Percentiles rank a stretch among this genome's conserved stretches.
Evolutionary conservation across 2,329 filamentous ascomycete species (phyloP).

Genomic region (Canariomyces notabilis): DNA sequence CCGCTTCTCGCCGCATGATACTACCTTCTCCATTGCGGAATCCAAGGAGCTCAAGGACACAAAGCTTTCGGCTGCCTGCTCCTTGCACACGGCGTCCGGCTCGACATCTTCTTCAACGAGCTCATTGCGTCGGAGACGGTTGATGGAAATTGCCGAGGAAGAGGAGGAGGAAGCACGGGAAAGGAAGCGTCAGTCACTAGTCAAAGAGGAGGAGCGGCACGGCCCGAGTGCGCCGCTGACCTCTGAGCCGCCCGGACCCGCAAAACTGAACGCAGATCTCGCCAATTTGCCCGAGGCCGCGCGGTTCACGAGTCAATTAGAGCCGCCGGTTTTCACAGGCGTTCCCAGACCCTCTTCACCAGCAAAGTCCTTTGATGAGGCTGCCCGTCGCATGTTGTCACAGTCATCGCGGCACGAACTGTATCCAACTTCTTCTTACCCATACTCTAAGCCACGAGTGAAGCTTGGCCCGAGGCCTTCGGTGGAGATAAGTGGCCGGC

Average conservation of each 20-base stretch:
- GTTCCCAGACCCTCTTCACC: constrained; percentile 42
- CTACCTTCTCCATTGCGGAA: constrained; percentile 68
- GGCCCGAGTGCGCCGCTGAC: constrained; percentile 30
- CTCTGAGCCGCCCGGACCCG: constrained; percentile 34
- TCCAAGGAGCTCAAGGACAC: constrained; percentile 81
- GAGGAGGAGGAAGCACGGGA: constrained; percentile 64
- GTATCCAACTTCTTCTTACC: constrained; percentile 45
- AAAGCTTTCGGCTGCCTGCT: constrained; percentile 81
- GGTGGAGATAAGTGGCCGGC: constrained; percentile 55
- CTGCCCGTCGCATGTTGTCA: constrained; percentile 42
- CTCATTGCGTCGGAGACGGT: constrained; percentile 67
- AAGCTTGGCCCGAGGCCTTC: constrained; percentile 86
- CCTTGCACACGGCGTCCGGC: constrained; percentile 79
- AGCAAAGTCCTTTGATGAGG: constrained; percentile 39
- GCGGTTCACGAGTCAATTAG: constrained; percentile 45
- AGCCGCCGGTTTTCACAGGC: constrained; percentile 50
- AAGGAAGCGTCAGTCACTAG: constrained; percentile 53
- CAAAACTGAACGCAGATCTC: constrained; percentile 49
- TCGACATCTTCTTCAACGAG: constrained; percentile 82
- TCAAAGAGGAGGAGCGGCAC: constrained; percentile 40
- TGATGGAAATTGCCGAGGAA: constrained; percentile 91
- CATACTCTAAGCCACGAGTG: constrained; percentile 68
- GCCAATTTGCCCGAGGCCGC: constrained; percentile 46
- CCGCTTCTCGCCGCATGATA: constrained; percentile 79
- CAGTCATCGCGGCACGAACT: constrained; percentile 50